Conservation (phyloP, 371 early-diverging fungal genomes). For the Mortierella sp. region DNA sequence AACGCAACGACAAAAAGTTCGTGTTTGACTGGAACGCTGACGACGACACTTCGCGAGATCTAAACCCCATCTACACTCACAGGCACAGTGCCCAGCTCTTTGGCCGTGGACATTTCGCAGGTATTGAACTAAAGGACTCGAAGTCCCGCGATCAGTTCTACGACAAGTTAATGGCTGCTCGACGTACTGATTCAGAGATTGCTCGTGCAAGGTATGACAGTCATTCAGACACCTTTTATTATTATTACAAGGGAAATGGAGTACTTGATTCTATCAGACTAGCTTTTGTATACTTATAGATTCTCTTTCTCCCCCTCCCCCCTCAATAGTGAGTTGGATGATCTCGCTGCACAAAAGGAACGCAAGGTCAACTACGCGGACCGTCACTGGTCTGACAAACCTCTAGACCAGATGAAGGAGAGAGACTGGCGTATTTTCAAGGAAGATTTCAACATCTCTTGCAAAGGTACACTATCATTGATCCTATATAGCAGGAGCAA, state of each 20-base stretch:
- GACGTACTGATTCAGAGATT: conserved; percentile 74
- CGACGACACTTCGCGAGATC: conserved; percentile 95
- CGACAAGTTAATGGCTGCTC: conserved; percentile 69
- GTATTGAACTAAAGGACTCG: conserved; percentile 86
- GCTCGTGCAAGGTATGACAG: conserved; percentile 67
- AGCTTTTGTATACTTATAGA: background rate
- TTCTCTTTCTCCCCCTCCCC: background rate
- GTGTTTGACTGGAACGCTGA: conserved; percentile 97
- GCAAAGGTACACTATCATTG: conserved; percentile 73
- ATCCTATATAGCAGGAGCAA: background rate
- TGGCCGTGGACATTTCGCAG: conserved; percentile 93
- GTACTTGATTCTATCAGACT: background rate
- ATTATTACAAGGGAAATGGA: background rate
- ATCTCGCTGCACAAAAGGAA: conserved; percentile 73
- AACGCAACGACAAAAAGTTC: conserved; percentile 92
- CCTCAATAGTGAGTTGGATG: conserved; percentile 66
- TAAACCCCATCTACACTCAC: conserved; percentile 88
- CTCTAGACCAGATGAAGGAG: conserved; percentile 91
- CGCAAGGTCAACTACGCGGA: conserved; percentile 82
- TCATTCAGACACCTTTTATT: background rate
- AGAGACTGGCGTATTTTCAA: conserved; percentile 99
- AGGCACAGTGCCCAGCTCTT: conserved; percentile 86
- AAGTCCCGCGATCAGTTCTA: conserved; percentile 78
- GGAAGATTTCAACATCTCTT: conserved; percentile 95
- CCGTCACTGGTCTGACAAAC: conserved; percentile 96